Evolutionary conservation across 164 flowering plant species (phyloP).

Genomic region (Cinnamomum micranthum): DNA sequence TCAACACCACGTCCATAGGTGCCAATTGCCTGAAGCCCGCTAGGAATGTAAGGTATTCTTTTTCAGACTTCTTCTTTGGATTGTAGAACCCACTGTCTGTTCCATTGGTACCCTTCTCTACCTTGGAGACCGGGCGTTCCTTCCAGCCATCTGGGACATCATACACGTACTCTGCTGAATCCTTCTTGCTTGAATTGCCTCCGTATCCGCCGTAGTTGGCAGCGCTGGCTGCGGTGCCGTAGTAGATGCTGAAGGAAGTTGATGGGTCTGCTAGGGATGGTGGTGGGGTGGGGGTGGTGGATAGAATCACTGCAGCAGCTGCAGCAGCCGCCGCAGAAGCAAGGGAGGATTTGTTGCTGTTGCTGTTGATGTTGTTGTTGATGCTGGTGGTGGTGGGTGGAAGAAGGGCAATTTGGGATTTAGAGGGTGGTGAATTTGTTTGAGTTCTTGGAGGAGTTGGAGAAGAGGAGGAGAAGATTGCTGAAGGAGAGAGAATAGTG

Average conservation of each 20-base stretch:
- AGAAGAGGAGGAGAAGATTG: conserved; percentile 34
- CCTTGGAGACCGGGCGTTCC: conserved; percentile 74
- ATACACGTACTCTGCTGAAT: conserved; percentile 83
- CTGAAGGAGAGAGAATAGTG: conserved; percentile 46
- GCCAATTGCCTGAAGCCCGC: conserved; percentile 71
- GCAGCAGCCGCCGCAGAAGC: conserved; percentile 20
- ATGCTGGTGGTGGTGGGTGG: not conserved
- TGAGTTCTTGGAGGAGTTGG: conserved; percentile 15
- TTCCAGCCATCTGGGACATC: conserved; percentile 95
- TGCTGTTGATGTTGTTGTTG: not conserved
- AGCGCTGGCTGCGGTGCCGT: conserved; percentile 97
- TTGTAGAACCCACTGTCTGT: conserved; percentile 95
- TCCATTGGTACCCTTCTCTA: conserved; percentile 94
- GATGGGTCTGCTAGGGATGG: conserved; percentile 45
- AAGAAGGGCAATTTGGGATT: conserved; percentile 12
- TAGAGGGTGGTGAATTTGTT: conserved; percentile 2
- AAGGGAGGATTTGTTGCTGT: conserved; percentile 14
- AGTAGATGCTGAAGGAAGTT: conserved; percentile 48
- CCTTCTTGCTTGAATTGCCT: conserved; percentile 75
- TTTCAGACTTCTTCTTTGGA: conserved; percentile 77
- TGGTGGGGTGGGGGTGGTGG: conserved; percentile 25
- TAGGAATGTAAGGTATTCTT: conserved; percentile 80
- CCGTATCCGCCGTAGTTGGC: conserved; percentile 96
- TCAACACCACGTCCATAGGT: conserved; percentile 60
- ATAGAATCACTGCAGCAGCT: conserved; percentile 28